Conservation (phyloP, 2,329 filamentous ascomycete species). For the Apiospora saccharicola region DNA sequence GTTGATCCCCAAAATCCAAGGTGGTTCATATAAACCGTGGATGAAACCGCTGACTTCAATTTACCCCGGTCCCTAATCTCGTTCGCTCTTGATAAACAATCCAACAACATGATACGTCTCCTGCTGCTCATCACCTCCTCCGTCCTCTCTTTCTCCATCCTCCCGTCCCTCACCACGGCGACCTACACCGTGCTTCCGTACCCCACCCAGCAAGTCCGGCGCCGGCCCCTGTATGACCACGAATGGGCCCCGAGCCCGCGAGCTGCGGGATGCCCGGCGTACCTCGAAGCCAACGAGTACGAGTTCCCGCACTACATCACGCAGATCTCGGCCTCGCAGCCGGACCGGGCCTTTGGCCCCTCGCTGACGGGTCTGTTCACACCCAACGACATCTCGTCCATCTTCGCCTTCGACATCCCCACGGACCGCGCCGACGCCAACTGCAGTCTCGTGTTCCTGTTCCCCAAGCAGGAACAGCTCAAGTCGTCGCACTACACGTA, state of each 20-base stretch:
- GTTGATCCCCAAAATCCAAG: not conserved
- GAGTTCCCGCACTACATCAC: conserved; percentile 45
- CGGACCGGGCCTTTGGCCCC: conserved; percentile 48
- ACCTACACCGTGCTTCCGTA: conserved; percentile 33
- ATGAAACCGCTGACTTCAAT: too few relatives aligned
- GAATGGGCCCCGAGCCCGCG: conserved; percentile 33
- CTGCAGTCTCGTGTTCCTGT: conserved; percentile 56
- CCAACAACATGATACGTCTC: not conserved
- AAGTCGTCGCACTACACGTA: conserved; percentile 45
- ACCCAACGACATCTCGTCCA: conserved; percentile 42
- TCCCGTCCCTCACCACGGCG: not conserved
- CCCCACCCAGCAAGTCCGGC: conserved; percentile 32
- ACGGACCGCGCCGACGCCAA: conserved; percentile 47
- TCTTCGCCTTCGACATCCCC: conserved; percentile 57
- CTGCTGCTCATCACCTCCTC: not conserved
- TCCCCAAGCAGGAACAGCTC: conserved; percentile 47
- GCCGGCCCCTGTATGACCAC: conserved; percentile 36
- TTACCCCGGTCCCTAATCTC: not conserved
- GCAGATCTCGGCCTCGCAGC: conserved; percentile 41
- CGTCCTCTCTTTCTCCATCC: not conserved
- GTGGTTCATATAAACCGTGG: too few relatives aligned
- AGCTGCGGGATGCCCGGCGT: conserved; percentile 38
- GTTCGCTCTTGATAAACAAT: not conserved
- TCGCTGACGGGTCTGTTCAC: conserved; percentile 49
- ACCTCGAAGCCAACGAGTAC: conserved; percentile 38